Evolutionary conservation across 768 basidiomycete genomes (phyloP), one percentile per base, ranked within the genome.

Genomic region (Trichaptum fuscoviolaceum): DNA sequence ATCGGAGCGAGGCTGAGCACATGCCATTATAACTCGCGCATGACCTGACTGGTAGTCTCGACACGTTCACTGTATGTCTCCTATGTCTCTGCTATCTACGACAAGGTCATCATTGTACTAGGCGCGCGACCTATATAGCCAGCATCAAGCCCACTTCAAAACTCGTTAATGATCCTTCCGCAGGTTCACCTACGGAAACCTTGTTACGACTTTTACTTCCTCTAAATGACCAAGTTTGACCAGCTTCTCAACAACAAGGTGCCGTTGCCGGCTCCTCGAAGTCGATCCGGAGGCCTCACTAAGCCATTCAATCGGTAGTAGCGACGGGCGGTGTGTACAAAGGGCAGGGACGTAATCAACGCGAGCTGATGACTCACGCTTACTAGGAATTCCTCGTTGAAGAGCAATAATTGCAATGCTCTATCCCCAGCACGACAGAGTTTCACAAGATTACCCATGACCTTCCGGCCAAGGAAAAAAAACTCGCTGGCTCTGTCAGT

Each of bases 251-350:
- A 77, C 82, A 71, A 78, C 75, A 74, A 73, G 76, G 73, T 79
- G 79, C 81, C 81, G 79, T 83, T 75, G 77, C 81, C 80, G 77
- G 81, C 77, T 81, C 79, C 81, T 81, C 82, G 80, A 85, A 85
- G 86, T 83, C 85, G 81, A 88, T 90, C 87, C 86, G 83, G 82
- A 89, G 86, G 85, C 86, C 89, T 89, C 88, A 89, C 88, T 88
- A 90, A 90, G 87, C 89, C 87, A 86, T 89, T 90, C 89, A 88
- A 90, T 90, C 87, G 85, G 89, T 90, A 89, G 88, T 91, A 89
- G 89, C 85, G 87, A 89, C 87, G 84, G 88, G 89, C 87, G 86
- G 89, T 90, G 88, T 90, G 87, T 90, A 90, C 87, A 89, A 89
- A 89, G 88, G 88, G 89, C 88, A 90, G 89, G 88, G 88, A 89